Evolutionary conservation across 129 eudicot species (phyloP).

Genomic region (Artemisia tridentata): DNA sequence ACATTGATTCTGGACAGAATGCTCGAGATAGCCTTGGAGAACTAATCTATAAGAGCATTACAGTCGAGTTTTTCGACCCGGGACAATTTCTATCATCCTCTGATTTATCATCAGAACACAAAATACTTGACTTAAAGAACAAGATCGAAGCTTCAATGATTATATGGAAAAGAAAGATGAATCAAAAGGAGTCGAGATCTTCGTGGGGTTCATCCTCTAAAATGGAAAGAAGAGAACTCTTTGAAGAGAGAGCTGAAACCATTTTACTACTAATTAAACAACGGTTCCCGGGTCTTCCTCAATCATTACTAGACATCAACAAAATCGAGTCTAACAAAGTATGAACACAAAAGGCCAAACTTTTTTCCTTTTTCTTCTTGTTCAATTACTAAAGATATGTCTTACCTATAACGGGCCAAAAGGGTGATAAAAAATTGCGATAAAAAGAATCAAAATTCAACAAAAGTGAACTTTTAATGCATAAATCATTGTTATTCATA

Average conservation of each 20-base stretch:
- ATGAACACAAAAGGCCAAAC: conserved; percentile 7
- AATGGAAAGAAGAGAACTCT: conserved; percentile 75
- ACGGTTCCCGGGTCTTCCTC: conserved; percentile 78
- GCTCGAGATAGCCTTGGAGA: conserved; percentile 77
- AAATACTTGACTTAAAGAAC: conserved; percentile 73
- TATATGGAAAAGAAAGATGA: conserved; percentile 86
- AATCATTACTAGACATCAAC: conserved; percentile 73
- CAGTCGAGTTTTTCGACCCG: conserved; percentile 73
- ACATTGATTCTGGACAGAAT: conserved; percentile 41
- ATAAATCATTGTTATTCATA: background rate
- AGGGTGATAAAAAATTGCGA: background rate
- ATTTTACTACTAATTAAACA: conserved; percentile 72
- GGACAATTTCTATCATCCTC: conserved; percentile 57
- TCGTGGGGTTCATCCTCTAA: conserved; percentile 65
- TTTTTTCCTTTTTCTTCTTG: background rate
- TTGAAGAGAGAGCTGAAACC: conserved; percentile 87
- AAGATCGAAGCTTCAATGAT: conserved; percentile 87
- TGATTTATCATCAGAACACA: conserved; percentile 75
- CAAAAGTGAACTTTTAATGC: background rate
- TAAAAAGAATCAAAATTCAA: background rate
- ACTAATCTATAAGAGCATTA: conserved; percentile 57
- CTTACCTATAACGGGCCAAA: background rate
- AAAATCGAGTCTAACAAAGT: conserved; percentile 69
- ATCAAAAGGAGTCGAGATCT: conserved; percentile 59
- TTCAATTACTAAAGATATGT: background rate